A percentile compares a stretch with the other conserved stretches of the same genome.
phyloP scores from a whole-genome alignment of 202 grass and related monocot genomes.

The Musa balbisiana region DNA sequence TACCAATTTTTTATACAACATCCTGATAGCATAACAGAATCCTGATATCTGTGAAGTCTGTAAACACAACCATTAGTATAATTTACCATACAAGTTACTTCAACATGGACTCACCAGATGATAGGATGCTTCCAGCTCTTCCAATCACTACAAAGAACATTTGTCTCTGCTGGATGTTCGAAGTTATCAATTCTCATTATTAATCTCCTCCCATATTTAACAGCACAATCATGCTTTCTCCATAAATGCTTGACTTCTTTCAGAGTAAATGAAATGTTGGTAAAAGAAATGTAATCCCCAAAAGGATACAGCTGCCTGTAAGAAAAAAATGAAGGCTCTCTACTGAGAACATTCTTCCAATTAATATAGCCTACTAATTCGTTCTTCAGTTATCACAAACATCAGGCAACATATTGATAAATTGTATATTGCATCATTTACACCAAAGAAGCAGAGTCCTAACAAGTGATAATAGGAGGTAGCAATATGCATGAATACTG shows the following conservation, averaged over 20 bases:
- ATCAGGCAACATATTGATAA: neutral
- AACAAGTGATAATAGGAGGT: neutral
- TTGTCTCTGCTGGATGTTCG: conserved; percentile 64
- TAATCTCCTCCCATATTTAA: conserved; percentile 50
- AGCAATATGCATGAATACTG: neutral
- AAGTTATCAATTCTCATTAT: conserved; percentile 78
- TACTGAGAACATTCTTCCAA: neutral
- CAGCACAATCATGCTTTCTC: conserved; percentile 78
- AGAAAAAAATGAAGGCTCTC: conserved; percentile 23
- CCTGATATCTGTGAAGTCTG: neutral
- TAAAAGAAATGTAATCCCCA: conserved; percentile 73
- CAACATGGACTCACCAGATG: conserved; percentile 55
- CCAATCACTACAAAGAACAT: conserved; percentile 90
- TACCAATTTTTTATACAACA: neutral
- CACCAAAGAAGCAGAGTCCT: neutral
- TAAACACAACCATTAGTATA: neutral
- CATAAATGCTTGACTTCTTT: conserved; percentile 83
- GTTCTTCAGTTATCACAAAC: neutral
- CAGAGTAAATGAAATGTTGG: conserved; percentile 65
- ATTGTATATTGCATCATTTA: neutral
- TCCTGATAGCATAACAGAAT: neutral
- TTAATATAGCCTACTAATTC: neutral
- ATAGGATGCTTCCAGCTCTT: conserved; percentile 73
- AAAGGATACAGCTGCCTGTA: conserved; percentile 74
- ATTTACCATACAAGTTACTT: neutral